These are phyloP conservation scores for Amaranthus cruentus DNA, from an alignment of 148 eudicot genomes.

Conservation along the genomic window DNA sequence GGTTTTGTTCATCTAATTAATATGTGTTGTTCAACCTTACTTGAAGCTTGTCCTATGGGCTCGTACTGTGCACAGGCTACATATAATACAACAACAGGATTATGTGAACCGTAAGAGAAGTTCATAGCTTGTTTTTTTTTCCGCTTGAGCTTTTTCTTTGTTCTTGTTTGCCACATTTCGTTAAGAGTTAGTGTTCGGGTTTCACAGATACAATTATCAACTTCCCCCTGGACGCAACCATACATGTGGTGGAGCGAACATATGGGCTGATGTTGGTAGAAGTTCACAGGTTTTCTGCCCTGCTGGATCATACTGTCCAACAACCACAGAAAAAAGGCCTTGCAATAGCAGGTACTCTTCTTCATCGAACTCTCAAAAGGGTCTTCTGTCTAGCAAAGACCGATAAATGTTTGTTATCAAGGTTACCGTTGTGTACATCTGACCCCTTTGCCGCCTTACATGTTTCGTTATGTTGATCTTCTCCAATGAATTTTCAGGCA, in stretches of 20 bases:
- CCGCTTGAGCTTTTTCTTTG: background rate
- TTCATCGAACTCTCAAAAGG: slow-evolving; percentile 4
- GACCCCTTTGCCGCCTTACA: background rate
- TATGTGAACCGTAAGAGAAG: slow-evolving; percentile 83
- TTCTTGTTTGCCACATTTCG: background rate
- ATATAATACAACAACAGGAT: slow-evolving; percentile 46
- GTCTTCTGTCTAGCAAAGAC: background rate
- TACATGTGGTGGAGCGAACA: slow-evolving; percentile 93
- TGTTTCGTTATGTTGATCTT: slow-evolving; percentile 9
- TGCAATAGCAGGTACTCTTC: slow-evolving; percentile 71
- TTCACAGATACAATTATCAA: slow-evolving; percentile 66
- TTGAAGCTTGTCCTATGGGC: slow-evolving; percentile 92
- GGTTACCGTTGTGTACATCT: too few relatives aligned
- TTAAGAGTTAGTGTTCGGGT: slow-evolving; percentile 10
- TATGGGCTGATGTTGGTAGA: slow-evolving; percentile 65
- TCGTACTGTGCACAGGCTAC: slow-evolving; percentile 73
- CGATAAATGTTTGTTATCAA: too few relatives aligned
- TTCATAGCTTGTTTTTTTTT: background rate
- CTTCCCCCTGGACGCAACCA: slow-evolving; percentile 62
- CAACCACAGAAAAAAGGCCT: slow-evolving; percentile 39
- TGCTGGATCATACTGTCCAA: slow-evolving; percentile 83
- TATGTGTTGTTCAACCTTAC: background rate
- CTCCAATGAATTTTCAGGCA: slow-evolving; percentile 45
- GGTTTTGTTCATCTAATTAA: background rate
- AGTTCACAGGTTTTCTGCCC: slow-evolving; percentile 68